phyloP scores from a whole-genome alignment of 495 filamentous ascomycete species.

The Neohortaea acidophila region DNA sequence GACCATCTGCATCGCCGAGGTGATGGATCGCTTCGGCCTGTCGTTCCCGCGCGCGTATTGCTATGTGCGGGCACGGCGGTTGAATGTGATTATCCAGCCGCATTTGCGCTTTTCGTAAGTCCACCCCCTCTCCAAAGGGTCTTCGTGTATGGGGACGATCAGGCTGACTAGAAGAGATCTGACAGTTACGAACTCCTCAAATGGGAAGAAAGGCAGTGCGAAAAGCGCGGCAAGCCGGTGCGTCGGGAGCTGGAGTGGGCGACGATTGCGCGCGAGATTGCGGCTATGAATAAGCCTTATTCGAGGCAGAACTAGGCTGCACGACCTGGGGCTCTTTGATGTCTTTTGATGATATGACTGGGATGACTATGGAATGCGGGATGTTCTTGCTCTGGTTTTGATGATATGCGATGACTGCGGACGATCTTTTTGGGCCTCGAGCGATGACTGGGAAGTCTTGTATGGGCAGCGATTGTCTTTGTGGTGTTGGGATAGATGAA shows the following conservation, averaged over 20 bases:
- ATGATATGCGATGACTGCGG: no score
- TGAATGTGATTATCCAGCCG: slow-evolving; percentile 63
- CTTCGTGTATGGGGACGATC: no score
- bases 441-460: no score
- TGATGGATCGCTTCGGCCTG: slow-evolving; percentile 65
- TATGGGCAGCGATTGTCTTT: no score
- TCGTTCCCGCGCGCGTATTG: slow-evolving; percentile 92
- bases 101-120: slow-evolving; percentile 53
- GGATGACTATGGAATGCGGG: no score
- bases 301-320: slow-evolving; percentile 23
- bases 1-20: slow-evolving; percentile 96
- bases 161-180: slow-evolving; percentile 9
- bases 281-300: slow-evolving; percentile 93
- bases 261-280: slow-evolving; percentile 76
- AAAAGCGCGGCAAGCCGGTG: slow-evolving; percentile 31
- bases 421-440: no score
- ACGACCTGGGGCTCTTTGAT: no score
- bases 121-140: not conserved
- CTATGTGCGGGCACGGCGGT: slow-evolving; percentile 77
- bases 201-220: slow-evolving; percentile 64
- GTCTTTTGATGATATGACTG: no score
- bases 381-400: no score
- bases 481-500: no score
- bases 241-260: slow-evolving; percentile 82
- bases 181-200: slow-evolving; percentile 59